These are phyloP conservation scores for Theileria equi DNA, from an alignment of 169 alveolate genomes.

Conservation along the genomic window DNA sequence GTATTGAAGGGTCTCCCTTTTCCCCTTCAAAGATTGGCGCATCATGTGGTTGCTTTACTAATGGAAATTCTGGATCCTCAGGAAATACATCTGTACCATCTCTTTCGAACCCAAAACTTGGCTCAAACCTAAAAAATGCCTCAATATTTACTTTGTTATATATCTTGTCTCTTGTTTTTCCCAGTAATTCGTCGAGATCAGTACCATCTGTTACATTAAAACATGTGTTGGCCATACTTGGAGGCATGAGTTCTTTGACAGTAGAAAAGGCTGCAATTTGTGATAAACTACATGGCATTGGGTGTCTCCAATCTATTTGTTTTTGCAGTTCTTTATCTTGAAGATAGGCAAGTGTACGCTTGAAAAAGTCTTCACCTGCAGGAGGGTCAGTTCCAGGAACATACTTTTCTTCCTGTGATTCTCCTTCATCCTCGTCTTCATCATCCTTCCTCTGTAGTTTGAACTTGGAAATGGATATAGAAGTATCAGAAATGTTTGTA, in stretches of 20 bases:
- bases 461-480: no score
- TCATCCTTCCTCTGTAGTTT: not conserved
- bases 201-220: constrained; percentile 60
- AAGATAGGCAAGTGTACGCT: constrained; percentile 1
- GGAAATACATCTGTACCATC: constrained; percentile 40
- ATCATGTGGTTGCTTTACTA: constrained; percentile 29
- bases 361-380: constrained; percentile 23
- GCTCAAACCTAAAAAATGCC: constrained; percentile 42
- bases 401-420: not conserved
- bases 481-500: not conserved
- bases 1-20: constrained; percentile 54
- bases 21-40: constrained; percentile 45
- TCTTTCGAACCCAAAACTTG: constrained; percentile 23
- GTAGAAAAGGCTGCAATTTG: constrained; percentile 44
- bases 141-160: constrained; percentile 31
- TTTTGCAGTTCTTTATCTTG: constrained; percentile 20
- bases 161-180: constrained; percentile 34
- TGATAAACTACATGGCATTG: constrained; percentile 27
- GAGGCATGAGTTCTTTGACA: constrained; percentile 46
- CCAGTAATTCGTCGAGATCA: constrained; percentile 48
- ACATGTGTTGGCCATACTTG: constrained; percentile 32
- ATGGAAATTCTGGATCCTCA: constrained; percentile 28
- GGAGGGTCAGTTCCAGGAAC: constrained; percentile 10
- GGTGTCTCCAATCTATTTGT: constrained; percentile 18
- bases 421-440: not conserved